Base-by-base conservation (phyloP, 495 filamentous ascomycete genomes). In the Xylaria palmicola region DNA sequence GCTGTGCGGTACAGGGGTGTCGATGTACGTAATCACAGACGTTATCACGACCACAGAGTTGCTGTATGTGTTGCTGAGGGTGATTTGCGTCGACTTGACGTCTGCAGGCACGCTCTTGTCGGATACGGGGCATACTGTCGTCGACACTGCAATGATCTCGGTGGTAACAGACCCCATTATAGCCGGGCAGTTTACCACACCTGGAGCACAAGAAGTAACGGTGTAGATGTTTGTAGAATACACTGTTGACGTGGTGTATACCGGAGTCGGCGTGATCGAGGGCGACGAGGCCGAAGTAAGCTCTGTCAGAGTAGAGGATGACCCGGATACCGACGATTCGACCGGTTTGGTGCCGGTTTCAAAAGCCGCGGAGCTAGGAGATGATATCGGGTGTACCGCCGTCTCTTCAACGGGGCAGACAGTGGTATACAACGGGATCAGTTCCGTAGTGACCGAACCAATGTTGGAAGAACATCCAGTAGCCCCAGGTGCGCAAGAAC, bases 11-110 rank as follows among this genome's bases (percentile, higher is more conserved):
- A 47, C 36, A 1, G 67, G 67, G 9, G 64, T 67, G 32, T 70
- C 67, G 24, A 70, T 39, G 44, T 59, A 70, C n/a, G 56, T 70
- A n/a, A 70, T 55, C 26, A 75, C 75, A 48, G 73, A 71, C 0
- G 80, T 81, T 9, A 81, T 75, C 20, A 83, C 76, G 58, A 77
- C 76, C 39, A 83, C 73, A 15, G 82, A 83, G 22, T 81, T 83
- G 9, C 77, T 82, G 24, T 82, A 50, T 6, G 81, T 70, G 54
- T 83, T 77, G 7, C 77, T 83, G 6, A 77, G 71, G n/a, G 81
- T 84, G n/a, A 78, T 60, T 1, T 82, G 74, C 10, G 70, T 65
- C 30, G 81, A 54, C 6, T 27, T 54, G 20, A 47, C n/a, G 19
- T 22, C 39, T 4, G 47, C 60, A 30, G 66, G 55, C 7, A 17